Percentiles rank a stretch among this genome's conserved stretches.
These are phyloP conservation scores for Chlorella vulgaris DNA, from an alignment of 139 green algal species.

Conservation along the genomic window DNA sequence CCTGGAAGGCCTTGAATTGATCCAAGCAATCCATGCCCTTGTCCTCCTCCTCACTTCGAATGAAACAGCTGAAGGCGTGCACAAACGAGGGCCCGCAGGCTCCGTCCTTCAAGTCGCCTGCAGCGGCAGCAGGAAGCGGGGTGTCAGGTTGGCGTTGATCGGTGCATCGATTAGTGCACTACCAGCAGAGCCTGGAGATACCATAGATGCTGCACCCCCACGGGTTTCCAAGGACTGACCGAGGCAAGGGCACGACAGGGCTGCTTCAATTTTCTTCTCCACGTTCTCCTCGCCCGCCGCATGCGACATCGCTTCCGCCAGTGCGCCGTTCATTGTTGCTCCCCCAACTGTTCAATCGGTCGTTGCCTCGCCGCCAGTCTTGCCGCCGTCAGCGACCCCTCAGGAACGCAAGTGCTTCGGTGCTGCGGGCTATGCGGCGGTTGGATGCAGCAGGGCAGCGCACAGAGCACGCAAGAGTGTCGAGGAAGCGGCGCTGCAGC, in stretches of 20 bases:
- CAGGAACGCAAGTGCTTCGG: no score
- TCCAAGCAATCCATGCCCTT: slow-evolving; percentile 53
- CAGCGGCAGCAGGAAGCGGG: not conserved
- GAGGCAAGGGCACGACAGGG: slow-evolving; percentile 44
- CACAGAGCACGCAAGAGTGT: no score
- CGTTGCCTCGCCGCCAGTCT: not conserved
- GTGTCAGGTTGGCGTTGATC: not conserved
- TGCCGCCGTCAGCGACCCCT: not conserved
- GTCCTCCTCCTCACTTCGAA: slow-evolving; percentile 41
- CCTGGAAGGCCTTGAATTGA: slow-evolving; percentile 46
- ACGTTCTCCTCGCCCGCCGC: slow-evolving; percentile 35
- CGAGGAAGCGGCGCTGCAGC: no score
- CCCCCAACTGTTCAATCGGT: not conserved
- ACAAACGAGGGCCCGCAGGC: slow-evolving; percentile 42
- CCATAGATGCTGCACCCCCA: not conserved
- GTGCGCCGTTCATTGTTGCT: slow-evolving; percentile 5
- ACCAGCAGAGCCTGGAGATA: not conserved
- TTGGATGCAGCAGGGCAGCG: no score
- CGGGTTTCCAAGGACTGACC: slow-evolving; percentile 5
- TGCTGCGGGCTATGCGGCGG: no score
- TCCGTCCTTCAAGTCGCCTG: slow-evolving; percentile 45
- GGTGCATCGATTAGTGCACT: not conserved
- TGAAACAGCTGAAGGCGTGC: slow-evolving; percentile 45
- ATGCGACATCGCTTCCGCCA: slow-evolving; percentile 29
- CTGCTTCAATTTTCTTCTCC: slow-evolving; percentile 47